Percentiles rank a stretch among this genome's conserved stretches.
Conservation (phyloP, 345 rosid species). For the Salix dunnii region DNA sequence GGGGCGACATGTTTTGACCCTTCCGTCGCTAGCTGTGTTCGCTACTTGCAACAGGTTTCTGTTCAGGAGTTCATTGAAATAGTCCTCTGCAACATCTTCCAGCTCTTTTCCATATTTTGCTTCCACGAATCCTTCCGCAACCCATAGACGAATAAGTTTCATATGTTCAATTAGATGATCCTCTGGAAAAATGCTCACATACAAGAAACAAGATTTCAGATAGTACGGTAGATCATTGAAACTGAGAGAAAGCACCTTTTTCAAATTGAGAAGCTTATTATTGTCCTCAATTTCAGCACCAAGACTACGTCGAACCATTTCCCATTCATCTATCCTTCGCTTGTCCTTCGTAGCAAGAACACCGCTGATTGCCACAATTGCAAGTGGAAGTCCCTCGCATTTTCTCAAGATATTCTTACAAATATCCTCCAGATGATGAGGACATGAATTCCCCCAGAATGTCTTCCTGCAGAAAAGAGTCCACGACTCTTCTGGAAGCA, state of each 20-base stretch:
- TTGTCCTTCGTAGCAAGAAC: slow-evolving; percentile 2
- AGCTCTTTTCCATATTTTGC: neutral
- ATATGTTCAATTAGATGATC: neutral
- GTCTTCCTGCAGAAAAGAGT: slow-evolving; percentile 25
- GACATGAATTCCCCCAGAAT: slow-evolving; percentile 9
- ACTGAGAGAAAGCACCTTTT: neutral
- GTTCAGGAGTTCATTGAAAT: slow-evolving; percentile 1
- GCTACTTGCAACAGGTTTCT: slow-evolving; percentile 11
- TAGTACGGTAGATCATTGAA: slow-evolving; percentile 10
- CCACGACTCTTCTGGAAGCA: slow-evolving; percentile 9
- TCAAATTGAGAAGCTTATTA: neutral
- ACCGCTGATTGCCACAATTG: slow-evolving; percentile 29
- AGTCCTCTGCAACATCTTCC: slow-evolving; percentile 7
- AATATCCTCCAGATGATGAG: slow-evolving; percentile 15
- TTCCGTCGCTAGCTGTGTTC: neutral
- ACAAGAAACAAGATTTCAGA: neutral
- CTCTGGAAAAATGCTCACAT: neutral
- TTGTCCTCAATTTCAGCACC: slow-evolving; percentile 6
- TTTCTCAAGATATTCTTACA: slow-evolving; percentile 10
- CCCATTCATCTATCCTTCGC: slow-evolving; percentile 8
- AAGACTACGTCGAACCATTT: neutral
- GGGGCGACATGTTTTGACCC: slow-evolving; percentile 7
- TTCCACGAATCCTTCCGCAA: slow-evolving; percentile 11
- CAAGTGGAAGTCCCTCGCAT: slow-evolving; percentile 30
- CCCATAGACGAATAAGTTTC: slow-evolving; percentile 6